Evolutionary conservation across 305 asterid genomes (phyloP), one percentile per base, ranked within the genome.

Genomic region (Fraxinus xanthoxyloides): DNA sequence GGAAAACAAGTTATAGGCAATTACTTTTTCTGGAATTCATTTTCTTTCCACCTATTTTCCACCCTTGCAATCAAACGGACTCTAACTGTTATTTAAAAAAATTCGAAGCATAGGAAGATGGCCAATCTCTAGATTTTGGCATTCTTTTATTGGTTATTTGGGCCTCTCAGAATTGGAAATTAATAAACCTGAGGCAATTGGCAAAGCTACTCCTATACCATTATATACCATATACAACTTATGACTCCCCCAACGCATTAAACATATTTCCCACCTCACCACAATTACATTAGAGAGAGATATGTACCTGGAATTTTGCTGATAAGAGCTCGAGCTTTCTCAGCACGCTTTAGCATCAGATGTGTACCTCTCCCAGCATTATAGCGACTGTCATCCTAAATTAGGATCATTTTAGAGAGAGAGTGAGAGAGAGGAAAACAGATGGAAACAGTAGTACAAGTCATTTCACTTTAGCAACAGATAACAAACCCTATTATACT

Each of bases 301-400:
- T 65, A n/a, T 76, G 63, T 87, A 92, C 98, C 98, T 86, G 97
- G 98, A 85, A 95, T 94, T 90, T 94, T 95, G 85, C 90, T 92
- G 82, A 95, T 92, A 74, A 94, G 87, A 82, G 91, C 92, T 73
- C 98, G 93, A 79, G 98, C 99, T 88, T 89, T 92, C 90, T 93
- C 99, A 56, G 99, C 98, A 56, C 97, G 95, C 93, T 93, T 95
- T 86, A 94, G 89, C 85, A 89, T 82, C 35, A 91, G 93, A 88
- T 95, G 99, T 28, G 97, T 86, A 30, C 99, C 98, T 87, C 93
- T 91, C 78, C 97, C 97, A 85, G 94, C 97, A 86, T 92, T 89
- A 80, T 95, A 95, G 13, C 97, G 98, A 81, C 91, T 95, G 83
- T 92, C 96, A 87, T 93, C 97, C 99, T 95, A 84, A 79, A 86